Percentiles rank a stretch among this genome's conserved stretches.
These are phyloP conservation scores for Amphirosellinia nigrospora DNA, from an alignment of 495 filamentous ascomycete species.

Conservation along the genomic window DNA sequence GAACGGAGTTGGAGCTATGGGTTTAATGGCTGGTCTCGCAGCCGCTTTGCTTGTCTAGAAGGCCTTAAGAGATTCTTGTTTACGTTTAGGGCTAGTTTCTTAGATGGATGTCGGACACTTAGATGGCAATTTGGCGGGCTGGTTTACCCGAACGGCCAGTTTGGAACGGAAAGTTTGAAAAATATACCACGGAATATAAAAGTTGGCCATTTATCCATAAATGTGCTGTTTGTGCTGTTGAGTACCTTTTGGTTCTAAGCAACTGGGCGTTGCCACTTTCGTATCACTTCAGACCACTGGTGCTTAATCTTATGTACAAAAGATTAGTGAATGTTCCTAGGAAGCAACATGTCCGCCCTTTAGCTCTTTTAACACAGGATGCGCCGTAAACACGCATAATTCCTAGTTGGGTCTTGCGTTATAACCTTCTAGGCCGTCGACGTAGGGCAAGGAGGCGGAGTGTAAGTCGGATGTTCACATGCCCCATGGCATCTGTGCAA, in stretches of 20 bases:
- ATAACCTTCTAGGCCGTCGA: not conserved
- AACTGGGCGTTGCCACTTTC: not conserved
- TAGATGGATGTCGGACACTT: constrained; percentile 4
- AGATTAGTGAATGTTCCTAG: not conserved
- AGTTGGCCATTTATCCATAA: not conserved
- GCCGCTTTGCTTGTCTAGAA: constrained; percentile 28
- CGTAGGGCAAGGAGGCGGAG: constrained; percentile 34
- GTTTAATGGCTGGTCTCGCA: constrained; percentile 40
- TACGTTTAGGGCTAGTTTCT: not conserved
- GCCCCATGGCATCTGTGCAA: constrained; percentile 34
- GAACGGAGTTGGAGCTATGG: constrained; percentile 34
- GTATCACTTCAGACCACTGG: not conserved
- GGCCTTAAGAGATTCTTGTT: not conserved
- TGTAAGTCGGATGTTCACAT: constrained; percentile 35
- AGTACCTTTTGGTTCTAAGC: not conserved
- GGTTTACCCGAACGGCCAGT: constrained; percentile 10
- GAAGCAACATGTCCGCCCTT: not conserved
- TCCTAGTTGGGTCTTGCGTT: not conserved
- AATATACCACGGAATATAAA: constrained; percentile 13
- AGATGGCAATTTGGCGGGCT: not conserved
- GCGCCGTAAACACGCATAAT: not conserved
- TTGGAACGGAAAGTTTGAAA: not conserved
- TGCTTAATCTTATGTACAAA: not conserved
- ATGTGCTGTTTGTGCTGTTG: not conserved
- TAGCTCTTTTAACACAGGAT: not conserved